phyloP scores from a whole-genome alignment of 768 basidiomycete genomes.

The Suillus cothurnatus region DNA sequence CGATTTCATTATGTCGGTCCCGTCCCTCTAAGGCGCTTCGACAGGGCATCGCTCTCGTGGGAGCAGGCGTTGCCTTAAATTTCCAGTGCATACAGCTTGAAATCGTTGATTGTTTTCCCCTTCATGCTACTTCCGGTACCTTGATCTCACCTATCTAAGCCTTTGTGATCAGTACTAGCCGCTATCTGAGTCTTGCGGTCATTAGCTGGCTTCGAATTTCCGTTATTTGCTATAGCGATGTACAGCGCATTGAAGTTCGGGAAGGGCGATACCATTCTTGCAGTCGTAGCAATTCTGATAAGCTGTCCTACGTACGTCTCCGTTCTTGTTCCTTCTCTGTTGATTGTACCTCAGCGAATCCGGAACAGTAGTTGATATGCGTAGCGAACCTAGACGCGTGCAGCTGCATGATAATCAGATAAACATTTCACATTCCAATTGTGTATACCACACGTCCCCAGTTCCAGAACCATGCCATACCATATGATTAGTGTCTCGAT shows the following conservation, averaged over 20 bases:
- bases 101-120: slow-evolving; percentile 64
- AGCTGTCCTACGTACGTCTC: slow-evolving; percentile 54
- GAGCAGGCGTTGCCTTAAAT: slow-evolving; percentile 56
- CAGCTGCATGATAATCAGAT: background rate
- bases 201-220: slow-evolving; percentile 73
- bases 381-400: background rate
- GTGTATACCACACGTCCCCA: background rate
- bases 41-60: slow-evolving; percentile 60
- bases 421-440: background rate
- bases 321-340: background rate
- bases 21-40: slow-evolving; percentile 3
- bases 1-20: slow-evolving; percentile 22
- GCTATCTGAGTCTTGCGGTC: slow-evolving; percentile 65
- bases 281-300: slow-evolving; percentile 54
- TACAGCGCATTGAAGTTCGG: slow-evolving; percentile 67
- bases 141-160: background rate
- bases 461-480: background rate
- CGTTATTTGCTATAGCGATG: slow-evolving; percentile 76
- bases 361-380: slow-evolving; percentile 51
- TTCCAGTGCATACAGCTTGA: slow-evolving; percentile 71
- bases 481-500: background rate
- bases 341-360: slow-evolving; percentile 40
- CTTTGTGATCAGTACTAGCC: slow-evolving; percentile 52
- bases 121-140: slow-evolving; percentile 68
- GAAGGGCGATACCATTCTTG: slow-evolving; percentile 68